These are phyloP conservation scores for Neurospora sp. DNA, from an alignment of 2,329 filamentous ascomycete genomes.

Conservation along the genomic window DNA sequence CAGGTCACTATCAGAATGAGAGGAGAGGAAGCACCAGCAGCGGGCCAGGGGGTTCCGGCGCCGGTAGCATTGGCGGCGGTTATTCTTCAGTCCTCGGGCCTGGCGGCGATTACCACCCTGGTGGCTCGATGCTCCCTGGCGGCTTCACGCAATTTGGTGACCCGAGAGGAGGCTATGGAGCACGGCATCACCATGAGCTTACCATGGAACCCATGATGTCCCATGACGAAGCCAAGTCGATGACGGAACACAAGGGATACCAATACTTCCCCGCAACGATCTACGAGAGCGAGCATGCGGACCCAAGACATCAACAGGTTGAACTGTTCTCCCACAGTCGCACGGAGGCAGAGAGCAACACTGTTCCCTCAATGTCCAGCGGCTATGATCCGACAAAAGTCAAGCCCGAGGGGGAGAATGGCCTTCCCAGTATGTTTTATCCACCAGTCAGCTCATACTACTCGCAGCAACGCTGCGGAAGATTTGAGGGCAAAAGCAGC, in stretches of 20 bases:
- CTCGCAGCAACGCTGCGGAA: constrained; percentile 31
- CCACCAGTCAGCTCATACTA: constrained; percentile 29
- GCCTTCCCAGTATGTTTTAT: constrained; percentile 38
- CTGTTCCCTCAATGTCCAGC: constrained; percentile 23
- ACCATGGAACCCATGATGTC: constrained; percentile 41
- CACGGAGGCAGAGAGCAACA: constrained; percentile 21
- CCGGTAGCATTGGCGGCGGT: constrained; percentile 44
- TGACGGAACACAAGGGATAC: constrained; percentile 40
- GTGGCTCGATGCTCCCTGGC: constrained; percentile 30
- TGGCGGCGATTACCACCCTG: constrained; percentile 19
- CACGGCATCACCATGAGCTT: constrained; percentile 38
- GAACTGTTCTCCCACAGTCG: constrained; percentile 38
- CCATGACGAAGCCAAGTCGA: constrained; percentile 40
- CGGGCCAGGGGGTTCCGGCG: constrained; percentile 55
- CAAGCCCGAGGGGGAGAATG: constrained; percentile 39
- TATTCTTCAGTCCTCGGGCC: constrained; percentile 27
- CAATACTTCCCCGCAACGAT: constrained; percentile 44
- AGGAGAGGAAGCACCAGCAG: constrained; percentile 60
- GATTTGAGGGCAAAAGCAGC: constrained; percentile 43
- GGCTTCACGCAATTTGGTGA: constrained; percentile 31
- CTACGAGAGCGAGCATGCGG: constrained; percentile 36
- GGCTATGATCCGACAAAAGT: constrained; percentile 32
- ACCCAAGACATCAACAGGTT: constrained; percentile 30
- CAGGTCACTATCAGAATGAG: constrained; percentile 69
- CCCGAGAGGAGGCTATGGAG: constrained; percentile 29